These are phyloP conservation scores for Ogataea corticis DNA, from an alignment of 805 yeast genomes.

Conservation along the genomic window DNA sequence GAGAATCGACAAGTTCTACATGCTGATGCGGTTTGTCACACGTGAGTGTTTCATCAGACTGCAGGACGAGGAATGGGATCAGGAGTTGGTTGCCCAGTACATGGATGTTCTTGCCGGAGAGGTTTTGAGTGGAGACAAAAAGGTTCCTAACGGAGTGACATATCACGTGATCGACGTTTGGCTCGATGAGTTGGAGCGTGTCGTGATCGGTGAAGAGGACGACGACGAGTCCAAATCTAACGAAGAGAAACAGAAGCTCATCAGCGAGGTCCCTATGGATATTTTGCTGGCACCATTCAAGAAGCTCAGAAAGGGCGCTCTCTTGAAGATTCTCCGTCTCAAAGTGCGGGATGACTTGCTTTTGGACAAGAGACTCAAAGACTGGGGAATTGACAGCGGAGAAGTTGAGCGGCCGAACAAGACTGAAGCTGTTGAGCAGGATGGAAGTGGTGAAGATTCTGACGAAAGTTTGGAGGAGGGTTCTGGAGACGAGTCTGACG, in stretches of 20 bases:
- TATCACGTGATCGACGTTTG: constrained; percentile 83
- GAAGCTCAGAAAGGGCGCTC: constrained; percentile 46
- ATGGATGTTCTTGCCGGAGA: constrained; percentile 34
- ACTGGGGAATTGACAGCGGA: constrained; percentile 57
- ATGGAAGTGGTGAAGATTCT: constrained; percentile 29
- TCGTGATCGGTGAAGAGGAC: constrained; percentile 50
- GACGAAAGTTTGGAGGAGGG: constrained; percentile 33
- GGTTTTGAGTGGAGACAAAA: constrained; percentile 53
- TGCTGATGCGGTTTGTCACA: constrained; percentile 76
- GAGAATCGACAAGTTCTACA: constrained; percentile 84
- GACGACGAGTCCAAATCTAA: constrained; percentile 40
- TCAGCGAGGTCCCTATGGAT: constrained; percentile 51
- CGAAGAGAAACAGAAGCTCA: constrained; percentile 34
- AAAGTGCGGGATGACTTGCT: constrained; percentile 68
- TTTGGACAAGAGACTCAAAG: constrained; percentile 57
- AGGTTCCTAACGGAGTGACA: constrained; percentile 73
- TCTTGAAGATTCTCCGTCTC: constrained; percentile 62
- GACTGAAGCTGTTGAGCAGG: constrained; percentile 23
- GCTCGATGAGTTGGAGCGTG: constrained; percentile 78
- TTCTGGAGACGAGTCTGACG: constrained; percentile 21
- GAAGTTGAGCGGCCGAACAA: constrained; percentile 19
- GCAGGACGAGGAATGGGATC: constrained; percentile 54
- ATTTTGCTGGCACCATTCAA: constrained; percentile 61
- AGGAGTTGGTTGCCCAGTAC: constrained; percentile 45
- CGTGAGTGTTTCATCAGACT: constrained; percentile 64